Conservation (phyloP, 2,329 filamentous ascomycete genomes). For the Colletotrichum musicola region DNA sequence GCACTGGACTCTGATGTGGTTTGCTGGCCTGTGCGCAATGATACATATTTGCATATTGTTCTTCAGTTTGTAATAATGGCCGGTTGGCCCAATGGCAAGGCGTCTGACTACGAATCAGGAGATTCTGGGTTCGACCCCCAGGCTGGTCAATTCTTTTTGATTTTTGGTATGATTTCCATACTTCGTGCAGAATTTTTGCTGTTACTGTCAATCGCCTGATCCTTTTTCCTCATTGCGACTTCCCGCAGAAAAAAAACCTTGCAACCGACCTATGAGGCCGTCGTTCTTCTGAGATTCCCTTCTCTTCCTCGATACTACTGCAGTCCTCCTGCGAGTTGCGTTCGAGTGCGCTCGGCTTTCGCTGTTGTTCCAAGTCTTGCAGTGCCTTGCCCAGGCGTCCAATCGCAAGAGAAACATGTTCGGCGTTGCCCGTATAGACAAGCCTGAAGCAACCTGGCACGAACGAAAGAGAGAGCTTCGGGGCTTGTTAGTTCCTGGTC, state of each 20-base stretch:
- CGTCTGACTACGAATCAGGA: constrained; percentile 33
- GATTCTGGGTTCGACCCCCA: constrained; percentile 40
- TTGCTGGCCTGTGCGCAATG: no score
- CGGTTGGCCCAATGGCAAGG: constrained; percentile 24
- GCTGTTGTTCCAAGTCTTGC: neutral
- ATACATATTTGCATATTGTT: neutral
- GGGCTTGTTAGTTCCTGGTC: neutral
- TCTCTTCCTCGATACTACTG: neutral
- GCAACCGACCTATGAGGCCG: neutral
- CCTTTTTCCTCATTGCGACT: neutral
- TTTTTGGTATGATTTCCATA: rapidly evolving
- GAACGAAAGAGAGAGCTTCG: constrained; percentile 6
- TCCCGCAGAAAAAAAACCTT: neutral
- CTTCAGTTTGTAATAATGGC: no score
- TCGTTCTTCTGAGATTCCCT: no score
- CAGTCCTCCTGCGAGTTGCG: neutral
- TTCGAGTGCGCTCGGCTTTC: no score
- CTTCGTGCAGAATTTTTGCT: neutral
- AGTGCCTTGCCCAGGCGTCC: neutral
- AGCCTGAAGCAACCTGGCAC: constrained; percentile 18
- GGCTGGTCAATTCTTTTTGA: constrained; percentile 32
- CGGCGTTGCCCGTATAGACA: neutral
- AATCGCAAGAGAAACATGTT: neutral
- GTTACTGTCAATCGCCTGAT: no score
- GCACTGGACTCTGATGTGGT: neutral